Evolutionary conservation across 116 monocot species (phyloP), one percentile per base, ranked within the genome.

Genomic region (Trichopus zeylanicus): DNA sequence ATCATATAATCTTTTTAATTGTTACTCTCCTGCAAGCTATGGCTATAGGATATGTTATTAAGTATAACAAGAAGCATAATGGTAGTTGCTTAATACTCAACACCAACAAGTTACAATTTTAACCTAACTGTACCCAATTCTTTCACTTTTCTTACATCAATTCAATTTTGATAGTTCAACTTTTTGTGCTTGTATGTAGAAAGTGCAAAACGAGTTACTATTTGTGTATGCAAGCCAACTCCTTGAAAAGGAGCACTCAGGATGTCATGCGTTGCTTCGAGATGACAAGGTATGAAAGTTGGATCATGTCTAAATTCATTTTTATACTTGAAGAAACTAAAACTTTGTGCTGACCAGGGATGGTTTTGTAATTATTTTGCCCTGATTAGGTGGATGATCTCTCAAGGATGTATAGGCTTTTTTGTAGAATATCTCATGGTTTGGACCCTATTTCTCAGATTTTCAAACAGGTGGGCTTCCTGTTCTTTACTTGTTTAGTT

Each of bases 221-320:
- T 64, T 71, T 53, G 84, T 77, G 31, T 73, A 97, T 78, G 82
- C 83, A 22, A 87, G 68, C 46, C 84, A 81, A 66, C 78, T 97
- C 20, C 75, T 97, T 27, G 91, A 91, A 70, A 97, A 97, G 71
- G 97, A 97, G 37, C 79, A 97, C 73, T 97, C 97, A 53, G 97
- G 97, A 54, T 97, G 97, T 35, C 74, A 80, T 75, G 87, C 87
- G 2, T 82, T 97, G 56, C 97, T 97, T 66, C 82, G 75, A 64
- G 86, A 95, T 80, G 92, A 92, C 64, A 99, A 99, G 78, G 83
- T 81, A 72, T 57, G 28, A 24, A 33, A 5, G n/a, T 19, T 24
- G 31, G 32, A 9, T 16, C 18, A 47, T 55, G 7, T 7, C 55
- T 34, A 16, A 23, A 53, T 31, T 65, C 57, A 56, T 22, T n/a